Evolutionary conservation across 495 filamentous ascomycete genomes (phyloP), one percentile per base, ranked within the genome.

Genomic region (Parmelia sp.): DNA sequence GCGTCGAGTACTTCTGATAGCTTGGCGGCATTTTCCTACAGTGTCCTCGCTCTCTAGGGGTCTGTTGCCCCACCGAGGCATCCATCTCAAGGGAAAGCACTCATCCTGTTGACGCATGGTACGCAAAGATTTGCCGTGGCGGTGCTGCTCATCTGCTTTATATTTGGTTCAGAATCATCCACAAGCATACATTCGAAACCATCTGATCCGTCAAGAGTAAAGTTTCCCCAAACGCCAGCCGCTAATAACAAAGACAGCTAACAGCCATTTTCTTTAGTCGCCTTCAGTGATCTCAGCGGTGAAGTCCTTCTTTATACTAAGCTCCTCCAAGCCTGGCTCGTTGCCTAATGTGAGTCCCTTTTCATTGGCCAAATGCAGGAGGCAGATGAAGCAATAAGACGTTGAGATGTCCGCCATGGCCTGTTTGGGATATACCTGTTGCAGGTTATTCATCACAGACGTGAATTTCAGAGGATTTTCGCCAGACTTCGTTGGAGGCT

Each of bases 361-460:
- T 75, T 99, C 95, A 75, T 99, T 99, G 58, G 95, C 95, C 69
- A 99, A 69, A 77, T 99, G 95, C 58, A 99, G 80, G 60, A 97
- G 74, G 70, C 91, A 97, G 71, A 99, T 99, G 76, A 99, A 99
- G 71, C 95, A 96, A 73, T 87, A 99, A 58, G 87, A 91, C 1
- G 95, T 99, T 44, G 91, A 96, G 72, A 99, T 99, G 76, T 99
- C 95, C 44, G 86, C 86, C 82, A 99, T 88, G 35, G 82, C 82
- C 63, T 88, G 82, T 70, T 88, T 84, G 19, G 91, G 87, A 71
- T 99, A 99, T 1, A 96, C 92, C 4, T 77, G 74, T 74, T 94
- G 89, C 27, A 99, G 79, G 56, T 84, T 84, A 72, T 96, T 94
- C 84, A 99, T 95, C 62, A 97, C 85, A 6, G 84, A 75, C 0